Conservation (phyloP, 805 yeast genomes). For the Teunomyces funiuensis region DNA sequence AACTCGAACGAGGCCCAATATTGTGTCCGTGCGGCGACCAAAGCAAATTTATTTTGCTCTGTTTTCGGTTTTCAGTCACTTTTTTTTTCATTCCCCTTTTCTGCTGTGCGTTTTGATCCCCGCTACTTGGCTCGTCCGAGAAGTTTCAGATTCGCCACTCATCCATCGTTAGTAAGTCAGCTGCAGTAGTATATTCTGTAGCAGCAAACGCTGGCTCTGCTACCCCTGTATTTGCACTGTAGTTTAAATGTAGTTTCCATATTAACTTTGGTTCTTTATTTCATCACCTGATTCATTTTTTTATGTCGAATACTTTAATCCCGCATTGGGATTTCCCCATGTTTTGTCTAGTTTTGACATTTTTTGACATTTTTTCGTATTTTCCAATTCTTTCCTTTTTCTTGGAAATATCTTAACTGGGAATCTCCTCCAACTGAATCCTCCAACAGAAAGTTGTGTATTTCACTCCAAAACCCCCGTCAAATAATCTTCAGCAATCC, state of each 20-base stretch:
- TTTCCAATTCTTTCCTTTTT: neutral
- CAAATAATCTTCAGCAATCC: too few species aligned
- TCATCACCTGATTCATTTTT: too few species aligned
- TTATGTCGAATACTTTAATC: too few species aligned
- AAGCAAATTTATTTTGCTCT: too few species aligned
- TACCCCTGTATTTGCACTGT: too few species aligned
- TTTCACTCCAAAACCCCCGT: neutral
- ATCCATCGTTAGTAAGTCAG: neutral
- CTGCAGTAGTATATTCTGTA: too few species aligned
- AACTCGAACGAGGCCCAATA: neutral
- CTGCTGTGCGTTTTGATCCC: constrained; percentile 1
- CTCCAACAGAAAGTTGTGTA: too few species aligned
- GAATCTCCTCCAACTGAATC: too few species aligned
- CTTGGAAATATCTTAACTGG: neutral
- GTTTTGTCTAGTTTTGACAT: neutral
- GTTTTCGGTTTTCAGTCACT: neutral
- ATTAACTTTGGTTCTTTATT: too few species aligned
- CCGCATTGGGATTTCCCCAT: neutral
- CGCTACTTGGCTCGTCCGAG: neutral
- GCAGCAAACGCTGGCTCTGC: too few species aligned
- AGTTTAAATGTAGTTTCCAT: too few species aligned
- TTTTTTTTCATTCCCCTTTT: neutral
- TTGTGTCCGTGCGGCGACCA: neutral
- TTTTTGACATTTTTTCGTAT: too few species aligned
- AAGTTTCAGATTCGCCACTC: neutral